Base-by-base conservation (phyloP, 768 basidiomycete genomes). In the Butyriboletus loyo region DNA sequence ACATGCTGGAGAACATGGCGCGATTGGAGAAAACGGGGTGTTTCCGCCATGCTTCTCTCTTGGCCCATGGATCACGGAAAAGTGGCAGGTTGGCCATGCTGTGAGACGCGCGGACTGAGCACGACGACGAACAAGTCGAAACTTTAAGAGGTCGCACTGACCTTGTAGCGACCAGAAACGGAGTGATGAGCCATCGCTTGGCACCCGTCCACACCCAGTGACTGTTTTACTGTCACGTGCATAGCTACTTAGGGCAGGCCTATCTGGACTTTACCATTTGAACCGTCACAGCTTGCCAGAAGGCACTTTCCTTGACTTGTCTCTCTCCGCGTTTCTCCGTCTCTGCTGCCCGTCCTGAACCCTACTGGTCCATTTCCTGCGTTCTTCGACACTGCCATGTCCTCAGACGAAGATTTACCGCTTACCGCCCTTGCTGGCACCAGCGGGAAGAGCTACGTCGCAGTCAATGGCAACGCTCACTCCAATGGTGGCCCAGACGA, bases 31-130 rank as follows among this genome's bases (percentile, higher is more conserved):
- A 97, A 50, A 95, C 82, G n/a, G 89, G 85, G 63, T 83, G 85
- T 69, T 86, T 92, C 63, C 94, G 81, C 93, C 92, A 97, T 35
- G 92, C 90, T 61, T 97, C 93, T 55, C 85, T 76, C 73, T 89
- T 93, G 21, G 91, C 90, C 94, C 94, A 97, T 46, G 93, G 92
- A 69, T 97, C 94, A 71, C 92, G 86, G 66, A 86, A 94, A 49
- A 89, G 75, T n/a, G 85, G 86, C 49, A 75, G 77, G 56, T 80
- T 81, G 46, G 82, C 63, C 84, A 89, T 87, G 61, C 65, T 67
- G 57, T 55, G n/a, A 40, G 32, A 46, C 17, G 42, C 30, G 21
- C 42, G 1, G 34, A 21, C 25, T 68, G 59, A 57, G 58, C 46
- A 51, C 46, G 37, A 37, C 53, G 32, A 36, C 39, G 15, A 19